These are phyloP conservation scores for Trifolium subterraneum DNA, from an alignment of 306 rosid genomes.

Conservation along the genomic window DNA sequence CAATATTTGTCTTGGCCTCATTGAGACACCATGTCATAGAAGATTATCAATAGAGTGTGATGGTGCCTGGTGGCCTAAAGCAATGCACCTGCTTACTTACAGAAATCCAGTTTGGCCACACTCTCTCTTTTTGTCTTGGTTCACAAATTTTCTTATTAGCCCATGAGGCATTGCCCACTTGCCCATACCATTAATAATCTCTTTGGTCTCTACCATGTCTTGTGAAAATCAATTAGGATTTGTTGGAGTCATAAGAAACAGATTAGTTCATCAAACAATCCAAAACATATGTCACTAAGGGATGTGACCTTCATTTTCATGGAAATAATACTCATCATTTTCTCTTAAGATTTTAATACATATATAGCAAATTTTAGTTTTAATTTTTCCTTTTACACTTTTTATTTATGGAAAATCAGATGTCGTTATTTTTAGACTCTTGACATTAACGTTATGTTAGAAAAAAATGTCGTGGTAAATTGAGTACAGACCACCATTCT, in stretches of 20 bases:
- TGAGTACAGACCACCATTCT: too few species aligned
- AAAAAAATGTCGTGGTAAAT: too few species aligned
- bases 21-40: conserved; percentile 31
- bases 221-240: not conserved
- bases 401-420: too few species aligned
- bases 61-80: conserved; percentile 32
- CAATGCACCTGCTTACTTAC: conserved; percentile 8
- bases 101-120: conserved; percentile 8
- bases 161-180: not conserved
- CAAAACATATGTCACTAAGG: not conserved
- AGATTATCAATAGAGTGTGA: conserved; percentile 15
- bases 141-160: not conserved
- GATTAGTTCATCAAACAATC: not conserved
- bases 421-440: too few species aligned
- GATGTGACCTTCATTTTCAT: not conserved
- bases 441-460: too few species aligned
- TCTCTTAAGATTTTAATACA: too few species aligned
- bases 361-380: too few species aligned
- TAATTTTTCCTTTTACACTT: too few species aligned
- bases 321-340: not conserved
- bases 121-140: conserved; percentile 14
- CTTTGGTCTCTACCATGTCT: conserved; percentile 2
- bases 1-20: conserved; percentile 40
- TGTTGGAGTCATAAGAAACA: not conserved
- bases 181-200: not conserved